phyloP scores from a whole-genome alignment of 192 early-diverging fungal species.

The Pecoramyces ruminantium region DNA sequence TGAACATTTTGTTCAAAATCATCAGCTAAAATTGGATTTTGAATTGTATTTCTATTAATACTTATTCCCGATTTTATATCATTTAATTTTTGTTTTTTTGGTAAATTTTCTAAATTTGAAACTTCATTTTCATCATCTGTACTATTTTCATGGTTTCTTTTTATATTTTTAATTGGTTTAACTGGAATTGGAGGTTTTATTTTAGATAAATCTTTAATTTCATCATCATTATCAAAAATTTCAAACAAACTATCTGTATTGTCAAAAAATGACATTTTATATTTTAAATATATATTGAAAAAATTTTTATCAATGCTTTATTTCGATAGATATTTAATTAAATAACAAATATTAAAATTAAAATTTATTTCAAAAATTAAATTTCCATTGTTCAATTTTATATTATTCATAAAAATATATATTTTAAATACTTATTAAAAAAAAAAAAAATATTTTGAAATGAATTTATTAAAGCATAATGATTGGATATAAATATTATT shows the following conservation, averaged over 20 bases:
- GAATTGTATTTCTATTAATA: not conserved
- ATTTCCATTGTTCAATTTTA: too few species aligned
- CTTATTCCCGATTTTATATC: not conserved
- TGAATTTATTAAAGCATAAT: too few species aligned
- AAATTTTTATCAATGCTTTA: too few species aligned
- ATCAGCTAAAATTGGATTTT: slow-evolving; percentile 42
- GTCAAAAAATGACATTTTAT: not conserved
- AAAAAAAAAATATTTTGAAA: too few species aligned
- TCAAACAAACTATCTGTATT: not conserved
- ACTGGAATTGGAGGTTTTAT: not conserved
- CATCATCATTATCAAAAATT: not conserved
- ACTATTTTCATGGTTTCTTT: not conserved
- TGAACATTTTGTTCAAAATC: slow-evolving; percentile 48
- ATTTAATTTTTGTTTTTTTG: not conserved
- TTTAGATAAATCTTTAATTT: not conserved
- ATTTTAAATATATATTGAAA: too few species aligned
- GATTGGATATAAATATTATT: too few species aligned
- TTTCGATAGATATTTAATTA: too few species aligned
- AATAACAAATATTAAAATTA: too few species aligned
- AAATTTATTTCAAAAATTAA: too few species aligned
- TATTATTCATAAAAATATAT: too few species aligned
- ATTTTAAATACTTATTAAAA: too few species aligned
- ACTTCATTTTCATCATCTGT: not conserved
- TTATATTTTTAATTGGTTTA: not conserved
- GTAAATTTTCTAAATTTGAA: not conserved